These are phyloP conservation scores for Microstroma glucosiphilum DNA, from an alignment of 1,284 basidiomycete species.

Conservation along the genomic window DNA sequence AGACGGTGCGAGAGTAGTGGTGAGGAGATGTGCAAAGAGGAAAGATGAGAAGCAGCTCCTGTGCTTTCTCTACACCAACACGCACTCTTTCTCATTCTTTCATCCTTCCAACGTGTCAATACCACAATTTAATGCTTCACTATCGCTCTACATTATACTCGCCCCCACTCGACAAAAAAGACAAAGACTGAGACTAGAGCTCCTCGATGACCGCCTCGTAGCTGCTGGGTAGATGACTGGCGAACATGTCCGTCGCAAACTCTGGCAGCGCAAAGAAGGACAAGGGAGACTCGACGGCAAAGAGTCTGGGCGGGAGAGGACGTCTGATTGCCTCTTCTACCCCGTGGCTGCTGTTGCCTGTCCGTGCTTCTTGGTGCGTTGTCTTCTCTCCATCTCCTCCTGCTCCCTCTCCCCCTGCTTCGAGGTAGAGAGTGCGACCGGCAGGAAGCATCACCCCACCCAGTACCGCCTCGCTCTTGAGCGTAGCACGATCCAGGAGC, in stretches of 20 bases:
- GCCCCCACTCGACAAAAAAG: too few species aligned
- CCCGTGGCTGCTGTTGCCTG: neutral
- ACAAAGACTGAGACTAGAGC: conserved; percentile 4
- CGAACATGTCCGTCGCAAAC: conserved; percentile 36
- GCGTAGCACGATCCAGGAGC: conserved; percentile 35
- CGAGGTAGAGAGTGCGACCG: conserved; percentile 39
- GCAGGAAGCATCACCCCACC: conserved; percentile 42
- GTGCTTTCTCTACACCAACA: too few species aligned
- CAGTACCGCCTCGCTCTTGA: conserved; percentile 35
- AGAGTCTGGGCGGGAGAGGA: conserved; percentile 15
- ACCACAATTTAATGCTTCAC: too few species aligned
- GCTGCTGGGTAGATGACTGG: conserved; percentile 43
- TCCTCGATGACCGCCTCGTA: conserved; percentile 44
- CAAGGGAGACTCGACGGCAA: conserved; percentile 34
- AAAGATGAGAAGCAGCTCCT: neutral
- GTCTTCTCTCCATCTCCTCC: neutral
- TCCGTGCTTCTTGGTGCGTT: neutral
- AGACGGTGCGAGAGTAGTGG: neutral
- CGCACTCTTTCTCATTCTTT: too few species aligned
- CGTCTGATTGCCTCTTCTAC: too few species aligned
- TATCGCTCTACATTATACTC: too few species aligned
- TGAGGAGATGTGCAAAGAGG: neutral
- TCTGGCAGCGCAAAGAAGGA: conserved; percentile 47
- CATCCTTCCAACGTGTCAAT: too few species aligned
- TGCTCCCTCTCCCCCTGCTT: conserved; percentile 15